Evolutionary conservation across 2,329 filamentous ascomycete species (phyloP), one percentile per base, ranked within the genome.

Genomic region (Fusarium phyllophilum): DNA sequence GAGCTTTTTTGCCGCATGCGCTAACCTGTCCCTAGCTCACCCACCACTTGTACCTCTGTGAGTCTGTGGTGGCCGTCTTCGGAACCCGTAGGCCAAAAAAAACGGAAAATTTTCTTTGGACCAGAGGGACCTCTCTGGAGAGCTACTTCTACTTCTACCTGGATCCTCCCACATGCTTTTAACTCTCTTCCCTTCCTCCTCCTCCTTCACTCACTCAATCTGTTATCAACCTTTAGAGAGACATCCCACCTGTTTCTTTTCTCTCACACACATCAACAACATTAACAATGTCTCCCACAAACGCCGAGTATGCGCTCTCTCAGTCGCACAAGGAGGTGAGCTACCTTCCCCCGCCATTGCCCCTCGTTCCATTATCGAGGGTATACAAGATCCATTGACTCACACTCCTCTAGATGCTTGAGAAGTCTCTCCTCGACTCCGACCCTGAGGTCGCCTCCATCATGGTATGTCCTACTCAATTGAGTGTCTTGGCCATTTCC

Each of bases 391-490:
- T 65, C 33, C 26, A 55, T 62, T 78, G 64, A 71, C 68, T 69
- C 62, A 75, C 54, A 33, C 55, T 36, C 73, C 13, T 73, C 45
- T 65, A 97, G 95, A 92, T 98, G 90, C 94, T 99, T 88, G 94
- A 98, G 90, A 96, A 94, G 88, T 93, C 94, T 84, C 91, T 99
- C 80, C 86, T 96, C 80, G 94, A 97, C 79, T 92, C 93, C 65
- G 96, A 99, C 85, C 93, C 94, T 66, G 95, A 98, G 89, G 94
- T 99, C 81, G 95, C 95, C 77, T 89, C 93, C 86, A 97, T 99
- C 86, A 98, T 99, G 95, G 94, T 97, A 89, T 75, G 90, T 84
- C 51, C 66, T 61, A 22, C 39, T 45, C 44, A 62, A 60, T 66
- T 62, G 60, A 52, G 26, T 59, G 34, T 29, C 67, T 51, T 36